Conservation (phyloP, 1,284 basidiomycete species). For the Apiotrichum porosum region DNA sequence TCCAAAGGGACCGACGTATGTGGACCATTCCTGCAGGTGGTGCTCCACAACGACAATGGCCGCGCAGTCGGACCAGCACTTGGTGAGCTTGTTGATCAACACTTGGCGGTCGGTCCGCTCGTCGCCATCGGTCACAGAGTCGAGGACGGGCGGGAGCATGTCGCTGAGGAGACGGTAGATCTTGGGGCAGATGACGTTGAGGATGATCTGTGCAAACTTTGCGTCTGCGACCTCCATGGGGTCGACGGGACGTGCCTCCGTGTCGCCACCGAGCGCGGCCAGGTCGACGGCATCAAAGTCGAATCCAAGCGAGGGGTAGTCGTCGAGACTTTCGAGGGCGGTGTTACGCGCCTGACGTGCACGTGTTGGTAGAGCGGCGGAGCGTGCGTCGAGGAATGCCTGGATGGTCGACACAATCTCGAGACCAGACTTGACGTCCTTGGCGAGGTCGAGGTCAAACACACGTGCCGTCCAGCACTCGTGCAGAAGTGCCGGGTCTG, state of each 20-base stretch:
- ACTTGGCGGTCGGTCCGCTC: slow-evolving; percentile 28
- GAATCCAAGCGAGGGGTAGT: slow-evolving; percentile 45
- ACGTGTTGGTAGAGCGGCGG: slow-evolving; percentile 53
- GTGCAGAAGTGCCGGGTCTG: slow-evolving; percentile 61
- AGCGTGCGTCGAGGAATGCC: slow-evolving; percentile 62
- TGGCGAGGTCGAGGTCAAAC: slow-evolving; percentile 55
- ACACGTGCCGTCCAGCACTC: slow-evolving; percentile 61
- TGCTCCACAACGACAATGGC: slow-evolving; percentile 61
- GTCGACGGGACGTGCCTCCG: slow-evolving; percentile 21
- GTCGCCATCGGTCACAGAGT: slow-evolving; percentile 24
- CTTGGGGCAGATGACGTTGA: slow-evolving; percentile 55
- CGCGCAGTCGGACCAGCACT: slow-evolving; percentile 73
- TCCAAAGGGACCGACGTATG: slow-evolving; percentile 57
- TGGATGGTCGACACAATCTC: slow-evolving; percentile 61
- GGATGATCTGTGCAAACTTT: slow-evolving; percentile 53
- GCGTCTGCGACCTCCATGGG: slow-evolving; percentile 36
- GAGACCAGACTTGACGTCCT: slow-evolving; percentile 54
- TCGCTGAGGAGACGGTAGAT: slow-evolving; percentile 63
- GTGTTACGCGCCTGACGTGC: slow-evolving; percentile 45
- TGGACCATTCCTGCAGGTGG: slow-evolving; percentile 58
- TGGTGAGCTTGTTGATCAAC: slow-evolving; percentile 58
- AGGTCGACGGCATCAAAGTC: slow-evolving; percentile 41
- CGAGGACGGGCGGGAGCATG: slow-evolving; percentile 45
- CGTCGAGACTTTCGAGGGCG: slow-evolving; percentile 67
- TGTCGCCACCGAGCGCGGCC: slow-evolving; percentile 25